Base-by-base conservation (phyloP, 129 eudicot genomes). In the Escallonia rubra region DNA sequence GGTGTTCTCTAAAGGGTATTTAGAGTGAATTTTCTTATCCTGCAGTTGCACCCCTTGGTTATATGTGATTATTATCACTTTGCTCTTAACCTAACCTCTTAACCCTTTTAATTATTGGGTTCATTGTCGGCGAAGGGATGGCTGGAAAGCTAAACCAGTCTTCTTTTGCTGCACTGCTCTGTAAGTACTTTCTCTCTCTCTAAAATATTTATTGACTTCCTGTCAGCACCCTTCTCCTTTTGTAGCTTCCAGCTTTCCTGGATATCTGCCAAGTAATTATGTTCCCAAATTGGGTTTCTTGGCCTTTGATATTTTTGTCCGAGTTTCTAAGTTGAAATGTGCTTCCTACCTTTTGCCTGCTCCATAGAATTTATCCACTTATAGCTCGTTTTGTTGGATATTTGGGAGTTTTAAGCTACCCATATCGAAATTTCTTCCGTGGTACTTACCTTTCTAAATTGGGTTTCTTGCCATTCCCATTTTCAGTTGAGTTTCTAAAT, bases 71-170 rank as follows among this genome's bases (percentile, higher is more conserved):
- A n/a, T n/a, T n/a, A n/a, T n/a, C n/a, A n/a, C n/a, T n/a, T 68
- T 81, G 72, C 53, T 71, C 72, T 57, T 59, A 49, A 13, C 67
- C 54, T 13, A 12, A 45, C 58, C 44, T 11, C 66, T 61, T 64
- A 47, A 69, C 23, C 65, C 71, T 12, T 39, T 64, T 77, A 55
- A 73, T 63, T 41, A 50, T 71, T 73, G 81, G 80, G 71, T 70
- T 79, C 75, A 38, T 41, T 82, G 82, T 61, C 92, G 77, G 92
- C 58, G 53, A 76, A 79, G 73, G 72, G 80, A 86, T 71, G 92
- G 92, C 76, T 79, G 81, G 78, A 78, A 86, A 86, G 80, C 41
- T 63, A 41, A 62, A 67, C 68, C 81, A 72, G 69, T 71, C 81
- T 40, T 76, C 77, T 49, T 76, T 67, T 64, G 70, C 61, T 57